phyloP scores from a whole-genome alignment of 2,329 filamentous ascomycete genomes.

The Aspergillus persii region DNA sequence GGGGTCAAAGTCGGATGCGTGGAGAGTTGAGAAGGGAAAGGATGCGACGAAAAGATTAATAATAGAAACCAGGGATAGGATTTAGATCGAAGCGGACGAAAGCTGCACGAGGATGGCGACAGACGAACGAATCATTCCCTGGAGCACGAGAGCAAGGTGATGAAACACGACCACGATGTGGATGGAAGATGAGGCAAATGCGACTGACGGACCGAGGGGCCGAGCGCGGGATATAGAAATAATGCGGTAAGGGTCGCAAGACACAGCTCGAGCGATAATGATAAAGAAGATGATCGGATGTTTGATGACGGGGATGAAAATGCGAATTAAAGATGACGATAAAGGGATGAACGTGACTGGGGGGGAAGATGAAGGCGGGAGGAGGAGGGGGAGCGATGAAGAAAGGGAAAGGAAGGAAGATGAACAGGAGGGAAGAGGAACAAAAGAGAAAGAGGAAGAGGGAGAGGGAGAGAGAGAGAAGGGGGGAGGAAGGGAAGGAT shows the following conservation, averaged over 20 bases:
- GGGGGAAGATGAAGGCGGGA: slow-evolving; percentile 12
- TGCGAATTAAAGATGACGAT: slow-evolving; percentile 12
- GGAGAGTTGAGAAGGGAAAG: background rate
- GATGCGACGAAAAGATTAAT: background rate
- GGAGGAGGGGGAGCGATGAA: slow-evolving; percentile 1
- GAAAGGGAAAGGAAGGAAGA: background rate
- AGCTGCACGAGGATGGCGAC: slow-evolving; percentile 8
- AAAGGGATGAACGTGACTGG: slow-evolving; percentile 1
- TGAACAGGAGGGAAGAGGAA: slow-evolving; percentile 22
- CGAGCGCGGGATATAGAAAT: slow-evolving; percentile 7
- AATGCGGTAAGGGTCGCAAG: slow-evolving; percentile 1
- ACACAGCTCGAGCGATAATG: slow-evolving; percentile 6
- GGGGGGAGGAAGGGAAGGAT: background rate
- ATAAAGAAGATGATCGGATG: slow-evolving; percentile 5
- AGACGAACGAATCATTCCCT: background rate
- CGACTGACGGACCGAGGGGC: slow-evolving; percentile 17
- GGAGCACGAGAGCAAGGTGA: background rate
- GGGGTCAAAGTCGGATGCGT: background rate
- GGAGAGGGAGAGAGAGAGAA: slow-evolving; percentile 10
- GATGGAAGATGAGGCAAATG: slow-evolving; percentile 6
- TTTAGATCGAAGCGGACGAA: background rate
- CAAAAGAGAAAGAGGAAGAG: slow-evolving; percentile 8
- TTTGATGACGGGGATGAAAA: slow-evolving; percentile 10
- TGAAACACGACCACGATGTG: background rate
- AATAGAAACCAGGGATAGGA: background rate